Conservation (phyloP, 345 rosid genomes). For the Arabidopsis suecica region DNA sequence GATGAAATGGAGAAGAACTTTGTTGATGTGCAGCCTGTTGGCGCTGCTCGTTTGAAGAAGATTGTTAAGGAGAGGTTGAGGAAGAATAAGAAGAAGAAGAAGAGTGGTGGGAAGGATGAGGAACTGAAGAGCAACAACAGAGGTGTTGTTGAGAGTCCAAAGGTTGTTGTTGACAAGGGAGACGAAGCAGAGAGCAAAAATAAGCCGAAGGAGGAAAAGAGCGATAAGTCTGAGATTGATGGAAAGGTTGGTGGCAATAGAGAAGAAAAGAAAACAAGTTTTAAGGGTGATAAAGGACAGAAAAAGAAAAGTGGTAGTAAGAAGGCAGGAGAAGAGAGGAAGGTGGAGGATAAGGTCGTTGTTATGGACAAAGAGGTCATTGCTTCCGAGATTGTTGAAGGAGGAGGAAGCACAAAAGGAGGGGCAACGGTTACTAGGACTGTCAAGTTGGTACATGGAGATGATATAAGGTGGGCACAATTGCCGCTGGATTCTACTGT, state of each 20-base stretch:
- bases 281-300: constrained; percentile 45
- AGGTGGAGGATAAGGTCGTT: constrained; percentile 54
- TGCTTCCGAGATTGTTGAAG: constrained; percentile 56
- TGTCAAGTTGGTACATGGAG: constrained; percentile 86
- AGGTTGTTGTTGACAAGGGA: constrained; percentile 19
- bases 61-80: constrained; percentile 69
- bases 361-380: constrained; percentile 62
- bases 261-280: constrained; percentile 28
- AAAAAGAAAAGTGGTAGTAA: constrained; percentile 50
- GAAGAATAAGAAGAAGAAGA: constrained; percentile 60
- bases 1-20: constrained; percentile 68
- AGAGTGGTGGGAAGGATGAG: constrained; percentile 43
- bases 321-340: constrained; percentile 41
- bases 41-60: constrained; percentile 52
- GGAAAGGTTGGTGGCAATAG: constrained; percentile 20
- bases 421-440: constrained; percentile 66
- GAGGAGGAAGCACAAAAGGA: constrained; percentile 56
- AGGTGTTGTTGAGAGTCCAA: constrained; percentile 44
- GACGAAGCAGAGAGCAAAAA: constrained; percentile 15
- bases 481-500: constrained; percentile 69
- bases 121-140: constrained; percentile 40
- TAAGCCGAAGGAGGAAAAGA: constrained; percentile 26
- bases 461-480: constrained; percentile 94
- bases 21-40: constrained; percentile 49
- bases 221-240: constrained; percentile 34